phyloP scores from a whole-genome alignment of 768 basidiomycete species.

The Paxillus involutus region DNA sequence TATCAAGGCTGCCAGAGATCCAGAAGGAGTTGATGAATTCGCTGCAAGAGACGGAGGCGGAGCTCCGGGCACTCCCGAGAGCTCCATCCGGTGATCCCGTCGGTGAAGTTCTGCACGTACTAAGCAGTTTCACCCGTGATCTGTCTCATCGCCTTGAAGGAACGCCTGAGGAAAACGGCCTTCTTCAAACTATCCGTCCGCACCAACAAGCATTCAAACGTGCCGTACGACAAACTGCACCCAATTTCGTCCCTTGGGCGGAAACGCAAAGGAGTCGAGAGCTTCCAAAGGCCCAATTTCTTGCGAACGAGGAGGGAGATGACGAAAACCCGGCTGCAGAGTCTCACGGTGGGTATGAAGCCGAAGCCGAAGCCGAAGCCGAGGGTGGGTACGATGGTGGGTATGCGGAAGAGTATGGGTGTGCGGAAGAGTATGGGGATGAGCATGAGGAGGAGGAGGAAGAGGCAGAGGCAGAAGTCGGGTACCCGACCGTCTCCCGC shows the following conservation, averaged over 20 bases:
- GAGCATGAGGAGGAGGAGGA: too few relatives aligned
- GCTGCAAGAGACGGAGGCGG: constrained; percentile 39
- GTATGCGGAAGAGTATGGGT: too few relatives aligned
- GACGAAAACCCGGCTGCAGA: background rate
- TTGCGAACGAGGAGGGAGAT: constrained; percentile 41
- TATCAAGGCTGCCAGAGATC: constrained; percentile 55
- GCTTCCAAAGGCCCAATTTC: constrained; percentile 26
- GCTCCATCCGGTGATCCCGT: constrained; percentile 53
- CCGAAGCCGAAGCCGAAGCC: too few relatives aligned
- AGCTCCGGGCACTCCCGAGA: constrained; percentile 37
- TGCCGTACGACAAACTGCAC: constrained; percentile 49
- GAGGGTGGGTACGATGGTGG: too few relatives aligned
- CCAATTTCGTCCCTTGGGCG: constrained; percentile 52
- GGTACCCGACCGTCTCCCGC: too few relatives aligned
- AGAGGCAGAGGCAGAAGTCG: too few relatives aligned
- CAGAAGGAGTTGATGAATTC: constrained; percentile 52
- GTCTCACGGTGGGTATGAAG: too few relatives aligned
- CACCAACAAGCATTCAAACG: constrained; percentile 45
- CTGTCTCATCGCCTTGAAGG: constrained; percentile 48
- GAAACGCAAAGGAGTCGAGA: constrained; percentile 5
- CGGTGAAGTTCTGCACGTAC: constrained; percentile 47
- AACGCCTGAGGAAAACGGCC: constrained; percentile 45
- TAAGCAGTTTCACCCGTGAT: constrained; percentile 47
- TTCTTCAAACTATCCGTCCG: constrained; percentile 53
- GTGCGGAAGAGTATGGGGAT: too few relatives aligned